These are phyloP conservation scores for Vicia faba DNA, from an alignment of 306 rosid species.

Conservation along the genomic window DNA sequence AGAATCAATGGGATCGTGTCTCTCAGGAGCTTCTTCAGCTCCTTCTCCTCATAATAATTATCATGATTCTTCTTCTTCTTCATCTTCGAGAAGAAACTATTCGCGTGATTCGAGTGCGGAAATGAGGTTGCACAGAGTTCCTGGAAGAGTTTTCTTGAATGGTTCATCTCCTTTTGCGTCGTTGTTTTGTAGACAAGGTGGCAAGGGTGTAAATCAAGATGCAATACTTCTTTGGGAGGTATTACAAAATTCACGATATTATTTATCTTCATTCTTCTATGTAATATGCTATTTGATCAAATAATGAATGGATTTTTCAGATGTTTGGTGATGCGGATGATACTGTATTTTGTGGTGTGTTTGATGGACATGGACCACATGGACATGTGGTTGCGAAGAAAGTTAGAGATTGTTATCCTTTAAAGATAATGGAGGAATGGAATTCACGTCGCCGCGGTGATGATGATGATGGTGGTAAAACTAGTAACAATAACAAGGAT, in stretches of 20 bases:
- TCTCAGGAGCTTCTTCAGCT: not conserved
- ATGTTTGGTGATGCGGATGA: slow-evolving; percentile 59
- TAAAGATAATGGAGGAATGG: slow-evolving; percentile 66
- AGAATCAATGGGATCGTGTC: slow-evolving; percentile 26
- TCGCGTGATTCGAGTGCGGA: slow-evolving; percentile 16
- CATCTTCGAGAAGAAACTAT: not conserved
- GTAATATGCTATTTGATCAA: not conserved
- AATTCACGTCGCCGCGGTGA: slow-evolving; percentile 34
- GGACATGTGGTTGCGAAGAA: slow-evolving; percentile 84
- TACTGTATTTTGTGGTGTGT: slow-evolving; percentile 74
- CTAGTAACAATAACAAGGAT: not conserved
- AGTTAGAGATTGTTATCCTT: slow-evolving; percentile 79
- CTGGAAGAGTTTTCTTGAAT: slow-evolving; percentile 62
- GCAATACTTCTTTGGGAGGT: slow-evolving; percentile 97
- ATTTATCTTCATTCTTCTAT: slow-evolving; percentile 7
- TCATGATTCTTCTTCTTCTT: not conserved
- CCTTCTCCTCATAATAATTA: not conserved
- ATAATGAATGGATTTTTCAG: slow-evolving; percentile 5
- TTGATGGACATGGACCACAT: slow-evolving; percentile 94
- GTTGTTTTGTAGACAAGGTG: slow-evolving; percentile 69
- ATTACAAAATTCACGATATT: not conserved
- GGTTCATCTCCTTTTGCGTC: slow-evolving; percentile 64
- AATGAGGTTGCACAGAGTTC: slow-evolving; percentile 56
- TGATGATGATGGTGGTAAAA: not conserved
- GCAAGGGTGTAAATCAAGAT: slow-evolving; percentile 79